These are phyloP conservation scores for Tulasnella calospora DNA, from an alignment of 768 basidiomycete species.

Conservation along the genomic window DNA sequence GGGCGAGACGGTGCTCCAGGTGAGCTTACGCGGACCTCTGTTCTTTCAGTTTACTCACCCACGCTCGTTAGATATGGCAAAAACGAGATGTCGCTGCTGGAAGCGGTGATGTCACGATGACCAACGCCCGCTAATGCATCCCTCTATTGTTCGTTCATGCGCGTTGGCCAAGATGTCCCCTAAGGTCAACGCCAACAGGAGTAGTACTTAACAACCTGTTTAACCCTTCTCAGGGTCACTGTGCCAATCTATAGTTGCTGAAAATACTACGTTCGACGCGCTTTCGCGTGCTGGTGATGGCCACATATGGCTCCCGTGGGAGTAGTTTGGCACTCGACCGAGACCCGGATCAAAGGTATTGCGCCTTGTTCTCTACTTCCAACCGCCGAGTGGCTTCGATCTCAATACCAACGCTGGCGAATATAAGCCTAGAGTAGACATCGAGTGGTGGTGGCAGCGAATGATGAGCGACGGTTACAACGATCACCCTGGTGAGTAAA, in stretches of 20 bases:
- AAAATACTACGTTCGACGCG: too few relatives aligned
- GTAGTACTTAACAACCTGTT: too few relatives aligned
- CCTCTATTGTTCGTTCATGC: not conserved
- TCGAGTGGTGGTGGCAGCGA: not conserved
- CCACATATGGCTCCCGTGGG: conserved; percentile 1
- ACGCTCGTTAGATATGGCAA: not conserved
- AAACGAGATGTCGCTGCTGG: not conserved
- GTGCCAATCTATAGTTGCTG: too few relatives aligned
- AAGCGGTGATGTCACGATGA: not conserved
- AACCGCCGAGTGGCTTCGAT: not conserved
- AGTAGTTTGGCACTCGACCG: not conserved
- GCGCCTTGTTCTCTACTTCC: not conserved
- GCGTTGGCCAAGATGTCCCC: too few relatives aligned
- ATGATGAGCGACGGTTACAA: conserved; percentile 13
- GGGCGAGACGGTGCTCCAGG: conserved; percentile 95
- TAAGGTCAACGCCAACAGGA: too few relatives aligned
- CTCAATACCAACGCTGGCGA: not conserved
- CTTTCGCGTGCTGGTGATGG: too few relatives aligned
- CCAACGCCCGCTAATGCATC: not conserved
- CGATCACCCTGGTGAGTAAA: not conserved
- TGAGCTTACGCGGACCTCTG: conserved; percentile 35
- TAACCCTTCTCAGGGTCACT: too few relatives aligned
- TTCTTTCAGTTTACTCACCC: not conserved
- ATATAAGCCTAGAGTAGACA: not conserved
- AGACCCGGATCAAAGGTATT: not conserved